phyloP scores from a whole-genome alignment of 177 flowering plant genomes.

The Vitis hybrid region DNA sequence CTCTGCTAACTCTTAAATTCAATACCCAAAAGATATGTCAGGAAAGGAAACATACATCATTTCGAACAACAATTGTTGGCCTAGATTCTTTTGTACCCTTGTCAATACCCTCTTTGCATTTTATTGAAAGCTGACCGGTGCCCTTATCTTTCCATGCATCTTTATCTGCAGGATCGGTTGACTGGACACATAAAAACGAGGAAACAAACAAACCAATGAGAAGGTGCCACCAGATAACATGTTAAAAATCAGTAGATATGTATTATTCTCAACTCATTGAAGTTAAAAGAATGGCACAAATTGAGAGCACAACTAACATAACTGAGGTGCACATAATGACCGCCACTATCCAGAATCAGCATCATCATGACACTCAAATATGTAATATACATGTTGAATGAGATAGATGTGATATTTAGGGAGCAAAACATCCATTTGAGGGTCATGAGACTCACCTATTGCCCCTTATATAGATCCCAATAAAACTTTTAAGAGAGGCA shows the following conservation, averaged over 20 bases:
- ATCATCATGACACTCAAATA: not conserved
- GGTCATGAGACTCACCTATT: too few relatives aligned
- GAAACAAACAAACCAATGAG: constrained; percentile 10
- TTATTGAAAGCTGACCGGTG: constrained; percentile 81
- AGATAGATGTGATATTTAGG: too few relatives aligned
- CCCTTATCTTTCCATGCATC: constrained; percentile 95
- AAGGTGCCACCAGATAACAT: not conserved
- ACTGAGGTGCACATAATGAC: not conserved
- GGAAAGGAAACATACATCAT: constrained; percentile 68
- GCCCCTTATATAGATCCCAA: too few relatives aligned
- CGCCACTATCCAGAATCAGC: not conserved
- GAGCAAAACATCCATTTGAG: too few relatives aligned
- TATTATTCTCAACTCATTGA: not conserved
- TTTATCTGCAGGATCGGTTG: constrained; percentile 78
- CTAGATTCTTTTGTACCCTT: constrained; percentile 92
- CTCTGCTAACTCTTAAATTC: too few relatives aligned
- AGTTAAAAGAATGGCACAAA: not conserved
- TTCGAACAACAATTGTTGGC: constrained; percentile 81
- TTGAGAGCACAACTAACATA: not conserved
- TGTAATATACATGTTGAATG: not conserved
- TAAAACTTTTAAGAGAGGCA: too few relatives aligned
- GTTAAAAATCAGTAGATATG: not conserved
- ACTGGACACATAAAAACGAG: constrained; percentile 48
- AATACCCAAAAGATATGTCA: not conserved
- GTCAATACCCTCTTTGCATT: constrained; percentile 74